These are phyloP conservation scores for Sanghuangporus weigelae DNA, from an alignment of 1,284 basidiomycete species.

Conservation along the genomic window DNA sequence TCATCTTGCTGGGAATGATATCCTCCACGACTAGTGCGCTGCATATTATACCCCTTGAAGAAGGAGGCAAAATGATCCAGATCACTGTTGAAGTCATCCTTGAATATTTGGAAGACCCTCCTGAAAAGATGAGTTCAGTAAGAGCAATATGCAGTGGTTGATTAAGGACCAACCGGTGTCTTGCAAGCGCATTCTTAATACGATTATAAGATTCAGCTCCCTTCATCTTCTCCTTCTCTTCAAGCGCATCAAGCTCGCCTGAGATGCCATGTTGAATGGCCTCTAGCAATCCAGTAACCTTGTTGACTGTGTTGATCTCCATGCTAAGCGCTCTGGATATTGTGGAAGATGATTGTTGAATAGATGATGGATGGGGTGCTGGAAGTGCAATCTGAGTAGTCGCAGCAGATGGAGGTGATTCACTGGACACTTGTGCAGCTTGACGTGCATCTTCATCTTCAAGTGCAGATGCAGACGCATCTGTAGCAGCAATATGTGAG, in stretches of 20 bases:
- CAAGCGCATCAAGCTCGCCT: background rate
- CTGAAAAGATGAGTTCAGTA: background rate
- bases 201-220: background rate
- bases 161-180: background rate
- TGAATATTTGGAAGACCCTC: background rate
- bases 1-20: background rate
- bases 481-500: too few relatives aligned
- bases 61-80: background rate
- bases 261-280: background rate
- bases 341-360: background rate
- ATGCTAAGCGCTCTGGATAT: background rate
- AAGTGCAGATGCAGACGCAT: too few relatives aligned
- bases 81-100: background rate
- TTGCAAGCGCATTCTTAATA: background rate
- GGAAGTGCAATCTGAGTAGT: background rate
- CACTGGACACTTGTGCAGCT: background rate
- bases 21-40: background rate
- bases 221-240: background rate
- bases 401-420: background rate
- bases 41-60: background rate
- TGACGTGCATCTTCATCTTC: background rate
- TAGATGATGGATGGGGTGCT: background rate
- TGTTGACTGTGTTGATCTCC: background rate
- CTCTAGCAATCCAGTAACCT: background rate
- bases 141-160: background rate